A percentile compares a stretch with the other conserved stretches of the same genome.
Evolutionary conservation across 768 basidiomycete species (phyloP).

Genomic region (Auriscalpium microsporum): DNA sequence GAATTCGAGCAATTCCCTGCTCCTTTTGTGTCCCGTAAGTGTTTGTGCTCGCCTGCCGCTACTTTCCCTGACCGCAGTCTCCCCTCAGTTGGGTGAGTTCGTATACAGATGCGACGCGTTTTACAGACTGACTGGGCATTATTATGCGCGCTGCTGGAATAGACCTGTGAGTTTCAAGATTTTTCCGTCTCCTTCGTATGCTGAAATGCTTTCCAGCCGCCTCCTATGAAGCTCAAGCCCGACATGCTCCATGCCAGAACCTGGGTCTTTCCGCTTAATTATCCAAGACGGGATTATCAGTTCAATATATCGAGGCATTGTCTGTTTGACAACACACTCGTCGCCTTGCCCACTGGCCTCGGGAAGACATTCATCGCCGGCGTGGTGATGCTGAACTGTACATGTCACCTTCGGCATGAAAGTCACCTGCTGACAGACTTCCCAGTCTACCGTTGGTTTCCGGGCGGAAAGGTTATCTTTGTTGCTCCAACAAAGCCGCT

Average conservation of each 20-base stretch:
- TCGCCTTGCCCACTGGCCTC: constrained; percentile 89
- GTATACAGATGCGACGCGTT: neutral
- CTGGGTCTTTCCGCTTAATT: constrained; percentile 87
- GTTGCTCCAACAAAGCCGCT: constrained; percentile 95
- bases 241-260: constrained; percentile 75
- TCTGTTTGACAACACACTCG: constrained; percentile 88
- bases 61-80: neutral
- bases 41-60: neutral
- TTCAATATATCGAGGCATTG: constrained; percentile 83
- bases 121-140: too few relatives aligned
- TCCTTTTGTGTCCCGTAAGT: constrained; percentile 59
- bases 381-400: constrained; percentile 92
- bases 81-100: constrained; percentile 11
- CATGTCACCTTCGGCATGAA: constrained; percentile 14
- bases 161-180: constrained; percentile 6
- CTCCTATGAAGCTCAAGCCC: constrained; percentile 66
- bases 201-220: constrained; percentile 35
- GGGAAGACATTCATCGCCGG: constrained; percentile 99
- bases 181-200: neutral
- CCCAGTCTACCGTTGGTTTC: constrained; percentile 86
- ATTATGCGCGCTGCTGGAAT: neutral
- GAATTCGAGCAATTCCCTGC: constrained; percentile 62
- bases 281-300: constrained; percentile 86
- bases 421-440: neutral
- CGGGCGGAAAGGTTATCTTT: constrained; percentile 86